Percentiles rank a stretch among this genome's conserved stretches.
phyloP scores from a whole-genome alignment of 257 asterid genomes.

The Fraxinus excelsior region DNA sequence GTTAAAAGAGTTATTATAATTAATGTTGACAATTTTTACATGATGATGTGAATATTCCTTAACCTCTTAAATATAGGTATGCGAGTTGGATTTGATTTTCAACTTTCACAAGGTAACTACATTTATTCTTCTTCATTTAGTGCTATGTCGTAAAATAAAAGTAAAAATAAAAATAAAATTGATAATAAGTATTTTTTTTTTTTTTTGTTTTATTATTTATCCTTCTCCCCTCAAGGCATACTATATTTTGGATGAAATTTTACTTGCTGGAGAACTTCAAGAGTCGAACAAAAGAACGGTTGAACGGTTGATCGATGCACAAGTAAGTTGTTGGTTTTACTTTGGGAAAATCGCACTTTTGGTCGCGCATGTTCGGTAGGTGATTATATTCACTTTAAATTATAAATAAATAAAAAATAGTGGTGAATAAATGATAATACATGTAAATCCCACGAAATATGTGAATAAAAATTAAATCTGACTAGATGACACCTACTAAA shows the following conservation, averaged over 20 bases:
- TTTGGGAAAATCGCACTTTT: neutral
- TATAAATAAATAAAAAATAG: no score
- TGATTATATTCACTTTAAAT: no score
- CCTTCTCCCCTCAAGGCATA: slow-evolving; percentile 8
- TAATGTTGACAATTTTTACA: neutral
- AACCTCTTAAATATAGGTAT: slow-evolving; percentile 5
- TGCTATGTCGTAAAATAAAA: no score
- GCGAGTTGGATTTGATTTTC: slow-evolving; percentile 24
- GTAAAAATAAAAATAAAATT: neutral
- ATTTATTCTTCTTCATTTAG: neutral
- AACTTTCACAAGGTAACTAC: slow-evolving; percentile 24
- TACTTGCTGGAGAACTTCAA: slow-evolving; percentile 23
- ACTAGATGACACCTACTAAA: no score
- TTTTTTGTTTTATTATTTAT: neutral
- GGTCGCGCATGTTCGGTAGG: no score
- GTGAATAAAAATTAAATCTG: no score
- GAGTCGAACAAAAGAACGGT: slow-evolving; percentile 22
- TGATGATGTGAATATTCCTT: neutral
- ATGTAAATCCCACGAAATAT: no score
- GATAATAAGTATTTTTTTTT: neutral
- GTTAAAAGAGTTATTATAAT: neutral
- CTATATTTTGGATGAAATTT: slow-evolving; percentile 19
- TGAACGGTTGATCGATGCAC: slow-evolving; percentile 16
- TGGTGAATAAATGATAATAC: no score
- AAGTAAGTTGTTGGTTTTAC: neutral